Percentiles rank a stretch among this genome's conserved stretches.
Conservation (phyloP, 2,329 filamentous ascomycete species). For the Elsinoe australis region DNA sequence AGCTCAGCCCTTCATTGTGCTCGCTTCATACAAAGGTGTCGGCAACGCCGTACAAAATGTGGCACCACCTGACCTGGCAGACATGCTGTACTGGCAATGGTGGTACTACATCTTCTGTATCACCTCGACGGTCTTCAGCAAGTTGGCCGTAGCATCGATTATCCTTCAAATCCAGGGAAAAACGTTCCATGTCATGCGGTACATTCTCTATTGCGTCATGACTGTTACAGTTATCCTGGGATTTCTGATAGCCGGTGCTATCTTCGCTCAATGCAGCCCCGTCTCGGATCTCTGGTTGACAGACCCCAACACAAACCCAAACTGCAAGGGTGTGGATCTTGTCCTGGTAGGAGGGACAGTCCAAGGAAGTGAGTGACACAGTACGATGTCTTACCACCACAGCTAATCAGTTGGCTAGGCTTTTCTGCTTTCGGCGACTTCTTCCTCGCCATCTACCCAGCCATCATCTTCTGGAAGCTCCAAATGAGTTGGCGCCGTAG, state of each 20-base stretch:
- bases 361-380: not conserved
- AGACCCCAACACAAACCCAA: constrained; percentile 4
- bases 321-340: constrained; percentile 2
- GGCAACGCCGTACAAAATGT: constrained; percentile 11
- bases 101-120: constrained; percentile 6
- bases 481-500: constrained; percentile 14
- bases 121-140: constrained; percentile 9
- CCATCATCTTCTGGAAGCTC: constrained; percentile 16
- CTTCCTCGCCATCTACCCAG: constrained; percentile 17
- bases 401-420: not conserved
- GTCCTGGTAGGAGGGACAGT: constrained; percentile 5
- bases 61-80: constrained; percentile 4
- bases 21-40: constrained; percentile 4
- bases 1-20: constrained; percentile 9
- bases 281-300: constrained; percentile 7
- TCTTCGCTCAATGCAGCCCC: constrained; percentile 10
- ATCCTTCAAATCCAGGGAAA: constrained; percentile 9
- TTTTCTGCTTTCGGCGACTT: constrained; percentile 17
- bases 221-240: constrained; percentile 3
- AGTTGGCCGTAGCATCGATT: constrained; percentile 3
- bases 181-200: constrained; percentile 9
- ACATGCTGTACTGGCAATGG: constrained; percentile 13
- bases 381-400: not conserved
- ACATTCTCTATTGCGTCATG: constrained; percentile 3
- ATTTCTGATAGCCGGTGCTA: not conserved